These are phyloP conservation scores for Panicum hallii DNA, from an alignment of 202 grass and related monocot species.

Conservation along the genomic window DNA sequence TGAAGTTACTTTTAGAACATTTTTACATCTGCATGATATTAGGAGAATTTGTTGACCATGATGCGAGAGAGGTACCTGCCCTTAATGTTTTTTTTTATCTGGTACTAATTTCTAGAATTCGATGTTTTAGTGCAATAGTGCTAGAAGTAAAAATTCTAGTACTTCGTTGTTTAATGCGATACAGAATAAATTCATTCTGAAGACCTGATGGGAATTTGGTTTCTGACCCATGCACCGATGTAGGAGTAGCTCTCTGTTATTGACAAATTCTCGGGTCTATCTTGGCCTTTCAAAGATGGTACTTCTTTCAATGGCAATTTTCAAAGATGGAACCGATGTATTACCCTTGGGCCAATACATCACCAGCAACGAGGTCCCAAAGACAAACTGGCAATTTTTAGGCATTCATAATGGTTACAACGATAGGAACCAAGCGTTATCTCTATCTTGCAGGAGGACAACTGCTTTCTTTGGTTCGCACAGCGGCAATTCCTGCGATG, in stretches of 20 bases:
- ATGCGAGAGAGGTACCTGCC: not conserved
- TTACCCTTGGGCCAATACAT: not conserved
- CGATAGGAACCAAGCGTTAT: not conserved
- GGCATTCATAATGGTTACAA: not conserved
- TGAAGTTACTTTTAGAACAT: not conserved
- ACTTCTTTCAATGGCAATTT: not conserved
- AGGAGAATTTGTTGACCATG: constrained; percentile 1
- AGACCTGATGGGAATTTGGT: constrained; percentile 16
- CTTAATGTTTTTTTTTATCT: not conserved
- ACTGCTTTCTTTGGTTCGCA: not conserved
- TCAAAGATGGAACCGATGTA: not conserved
- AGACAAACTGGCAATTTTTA: not conserved
- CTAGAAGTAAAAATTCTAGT: not conserved
- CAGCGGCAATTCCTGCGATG: not conserved
- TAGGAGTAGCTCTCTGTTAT: not conserved
- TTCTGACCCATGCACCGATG: not conserved
- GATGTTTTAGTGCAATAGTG: not conserved
- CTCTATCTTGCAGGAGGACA: not conserved
- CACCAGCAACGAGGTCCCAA: not conserved
- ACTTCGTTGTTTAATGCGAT: not conserved
- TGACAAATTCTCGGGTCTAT: not conserved
- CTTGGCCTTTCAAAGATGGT: not conserved
- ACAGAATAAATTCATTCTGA: not conserved
- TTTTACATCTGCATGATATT: not conserved
- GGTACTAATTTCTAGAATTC: not conserved